A percentile compares a stretch with the other conserved stretches of the same genome.
Evolutionary conservation across 2,329 filamentous ascomycete species (phyloP).

Genomic region (Fusarium albidum): DNA sequence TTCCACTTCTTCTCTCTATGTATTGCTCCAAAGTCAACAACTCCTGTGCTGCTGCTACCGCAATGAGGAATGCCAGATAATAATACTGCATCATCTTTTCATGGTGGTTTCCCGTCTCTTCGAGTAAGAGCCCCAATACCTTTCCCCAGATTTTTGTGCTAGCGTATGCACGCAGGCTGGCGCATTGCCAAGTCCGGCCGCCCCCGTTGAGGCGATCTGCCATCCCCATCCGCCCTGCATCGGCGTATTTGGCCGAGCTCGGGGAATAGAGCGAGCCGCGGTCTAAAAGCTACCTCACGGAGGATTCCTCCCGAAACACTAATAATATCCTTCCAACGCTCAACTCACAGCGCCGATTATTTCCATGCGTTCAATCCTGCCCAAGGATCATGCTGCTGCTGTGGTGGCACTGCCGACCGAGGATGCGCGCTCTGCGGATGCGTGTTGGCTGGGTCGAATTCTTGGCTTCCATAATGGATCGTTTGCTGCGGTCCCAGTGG

Average conservation of each 20-base stretch:
- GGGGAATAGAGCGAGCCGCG: neutral
- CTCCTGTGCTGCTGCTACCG: slow-evolving; percentile 1
- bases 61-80: neutral
- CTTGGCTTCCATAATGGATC: slow-evolving; percentile 58
- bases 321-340: neutral
- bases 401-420: slow-evolving; percentile 45
- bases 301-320: neutral
- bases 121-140: neutral
- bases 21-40: slow-evolving; percentile 16
- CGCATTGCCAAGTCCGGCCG: neutral
- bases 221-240: neutral
- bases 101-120: slow-evolving; percentile 3
- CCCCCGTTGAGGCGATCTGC: neutral
- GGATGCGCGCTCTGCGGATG: slow-evolving; percentile 44
- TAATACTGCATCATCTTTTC: slow-evolving; percentile 7
- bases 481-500: slow-evolving; percentile 70
- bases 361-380: slow-evolving; percentile 63
- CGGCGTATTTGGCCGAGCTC: neutral
- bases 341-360: slow-evolving; percentile 39
- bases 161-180: neutral
- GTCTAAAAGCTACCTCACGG: neutral
- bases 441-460: slow-evolving; percentile 42
- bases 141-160: neutral
- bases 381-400: slow-evolving; percentile 59
- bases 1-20: slow-evolving; percentile 23